phyloP scores from a whole-genome alignment of 2,329 filamentous ascomycete genomes.

The Diaporthe ilicicola region DNA sequence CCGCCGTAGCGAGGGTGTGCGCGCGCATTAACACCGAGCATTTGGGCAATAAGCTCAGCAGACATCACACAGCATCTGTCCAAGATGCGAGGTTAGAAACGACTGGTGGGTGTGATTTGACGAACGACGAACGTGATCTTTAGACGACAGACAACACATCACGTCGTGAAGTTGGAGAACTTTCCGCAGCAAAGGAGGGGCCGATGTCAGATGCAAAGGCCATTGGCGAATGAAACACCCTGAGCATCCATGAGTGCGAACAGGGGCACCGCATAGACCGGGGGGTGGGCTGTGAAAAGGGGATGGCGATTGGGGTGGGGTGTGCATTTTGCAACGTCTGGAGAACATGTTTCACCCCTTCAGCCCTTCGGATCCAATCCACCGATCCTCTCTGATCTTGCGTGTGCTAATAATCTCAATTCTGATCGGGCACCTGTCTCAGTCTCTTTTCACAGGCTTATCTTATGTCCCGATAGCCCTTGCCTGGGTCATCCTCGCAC shows the following conservation, averaged over 20 bases:
- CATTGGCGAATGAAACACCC: constrained; percentile 16
- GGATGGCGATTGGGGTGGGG: background rate
- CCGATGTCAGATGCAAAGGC: background rate
- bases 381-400: background rate
- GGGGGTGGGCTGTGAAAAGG: background rate
- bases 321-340: background rate
- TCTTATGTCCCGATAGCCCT: background rate
- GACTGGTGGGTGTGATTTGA: constrained; percentile 8
- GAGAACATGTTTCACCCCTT: background rate
- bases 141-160: constrained; percentile 17
- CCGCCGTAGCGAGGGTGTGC: background rate
- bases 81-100: background rate
- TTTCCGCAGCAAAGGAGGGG: constrained; percentile 7
- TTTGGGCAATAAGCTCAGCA: constrained; percentile 12
- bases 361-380: background rate
- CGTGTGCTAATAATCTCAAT: background rate
- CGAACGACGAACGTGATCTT: background rate
- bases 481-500: constrained; percentile 5
- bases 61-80: background rate
- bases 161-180: background rate
- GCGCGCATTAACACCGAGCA: background rate
- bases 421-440: background rate
- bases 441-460: background rate
- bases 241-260: background rate
- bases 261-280: constrained; percentile 15